Conservation (phyloP, 768 basidiomycete genomes). For the Omphalotus guepiniiformis region DNA sequence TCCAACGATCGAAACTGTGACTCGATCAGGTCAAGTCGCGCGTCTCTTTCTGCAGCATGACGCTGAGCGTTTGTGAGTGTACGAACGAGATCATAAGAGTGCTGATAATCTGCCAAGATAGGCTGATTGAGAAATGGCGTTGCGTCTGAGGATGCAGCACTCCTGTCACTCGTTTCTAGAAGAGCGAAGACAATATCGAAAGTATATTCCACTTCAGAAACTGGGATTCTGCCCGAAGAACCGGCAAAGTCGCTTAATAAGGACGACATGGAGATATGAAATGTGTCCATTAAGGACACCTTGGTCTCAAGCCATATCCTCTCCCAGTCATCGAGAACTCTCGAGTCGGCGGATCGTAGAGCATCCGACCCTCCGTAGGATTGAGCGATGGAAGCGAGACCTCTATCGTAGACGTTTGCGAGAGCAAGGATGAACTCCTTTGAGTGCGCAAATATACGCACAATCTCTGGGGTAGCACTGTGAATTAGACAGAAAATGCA, state of each 20-base stretch:
- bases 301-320: conserved; percentile 69
- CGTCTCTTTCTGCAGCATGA: conserved; percentile 49
- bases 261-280: conserved; percentile 53
- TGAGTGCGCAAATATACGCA: conserved; percentile 48
- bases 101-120: conserved; percentile 69
- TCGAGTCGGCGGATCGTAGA: conserved; percentile 20
- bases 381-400: conserved; percentile 48
- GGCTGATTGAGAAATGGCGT: conserved; percentile 65
- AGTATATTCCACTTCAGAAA: conserved; percentile 44
- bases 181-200: conserved; percentile 60
- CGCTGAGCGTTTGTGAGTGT: conserved; percentile 43
- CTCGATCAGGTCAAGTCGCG: conserved; percentile 52
- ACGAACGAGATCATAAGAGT: conserved; percentile 54
- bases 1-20: conserved; percentile 35
- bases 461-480: conserved; percentile 41
- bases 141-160: conserved; percentile 23
- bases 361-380: conserved; percentile 56
- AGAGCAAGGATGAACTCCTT: conserved; percentile 52
- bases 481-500: conserved; percentile 53
- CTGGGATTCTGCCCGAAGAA: conserved; percentile 39
- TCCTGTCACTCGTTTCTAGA: conserved; percentile 41
- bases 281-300: conserved; percentile 63
- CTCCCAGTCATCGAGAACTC: conserved; percentile 61
- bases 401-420: conserved; percentile 56
- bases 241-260: conserved; percentile 46